Evolutionary conservation across 768 basidiomycete genomes (phyloP), one percentile per base, ranked within the genome.

Genomic region (Tricholoma flavovirens): DNA sequence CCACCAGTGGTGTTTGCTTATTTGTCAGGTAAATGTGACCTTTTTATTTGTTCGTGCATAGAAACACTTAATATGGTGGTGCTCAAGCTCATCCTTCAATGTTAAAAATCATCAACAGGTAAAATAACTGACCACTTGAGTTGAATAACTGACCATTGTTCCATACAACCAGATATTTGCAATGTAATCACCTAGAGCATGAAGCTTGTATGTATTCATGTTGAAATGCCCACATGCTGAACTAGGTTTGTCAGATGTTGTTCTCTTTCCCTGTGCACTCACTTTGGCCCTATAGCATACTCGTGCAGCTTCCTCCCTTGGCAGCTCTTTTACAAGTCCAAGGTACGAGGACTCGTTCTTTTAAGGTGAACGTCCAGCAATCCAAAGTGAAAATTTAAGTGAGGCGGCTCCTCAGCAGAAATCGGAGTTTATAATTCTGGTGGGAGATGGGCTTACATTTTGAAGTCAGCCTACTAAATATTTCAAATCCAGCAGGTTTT

Each of bases 121-220:
- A n/a, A n/a, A n/a, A n/a, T n/a, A n/a, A n/a, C n/a, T n/a, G n/a
- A n/a, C n/a, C n/a, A n/a, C n/a, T n/a, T 74, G 69, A 1, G 72
- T 77, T 0, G 71, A 70, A 54, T 71, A 77, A 3, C 61, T 65
- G 42, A 78, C 73, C 2, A 69, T 70, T 0, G 71, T 70, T 0
- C 77, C 72, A 40, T 63, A 68, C 0, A 2, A 1, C 0, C 30
- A 21, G 11, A 77, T 74, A 0, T 51, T 50, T 0, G 33, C 19
- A 0, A 65, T 54, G 42, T 74, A 73, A 49, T 77, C 67, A 0
- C 69, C 71, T 0, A 78, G 53, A 0, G 68, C 62, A 59, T 74
- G 73, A 0, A 65, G 43, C 36, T 76, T 77, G 58, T 46, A 46
- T 66, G 26, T 60, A 56, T 11, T 40, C 59, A 15, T 56, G 51